phyloP scores from a whole-genome alignment of 2,329 filamentous ascomycete species.

The Tetracladium maxilliforme region DNA sequence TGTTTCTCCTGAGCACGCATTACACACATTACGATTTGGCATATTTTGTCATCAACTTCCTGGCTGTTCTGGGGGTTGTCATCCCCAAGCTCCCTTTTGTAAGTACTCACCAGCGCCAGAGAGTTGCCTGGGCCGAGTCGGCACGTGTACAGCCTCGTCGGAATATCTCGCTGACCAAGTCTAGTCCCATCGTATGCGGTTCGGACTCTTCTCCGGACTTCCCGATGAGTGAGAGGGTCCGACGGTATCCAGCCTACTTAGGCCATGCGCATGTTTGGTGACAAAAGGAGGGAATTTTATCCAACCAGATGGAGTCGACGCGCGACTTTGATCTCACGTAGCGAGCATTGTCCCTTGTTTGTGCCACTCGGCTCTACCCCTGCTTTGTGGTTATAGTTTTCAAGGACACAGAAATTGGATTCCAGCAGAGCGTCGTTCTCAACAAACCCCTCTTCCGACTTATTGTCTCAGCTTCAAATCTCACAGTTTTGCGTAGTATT shows the following conservation, averaged over 20 bases:
- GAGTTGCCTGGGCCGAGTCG: constrained; percentile 1
- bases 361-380: constrained; percentile 1
- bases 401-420: no score
- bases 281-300: not conserved
- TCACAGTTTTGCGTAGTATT: no score
- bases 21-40: constrained; percentile 97
- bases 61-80: constrained; percentile 82
- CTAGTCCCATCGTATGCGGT: constrained; percentile 65
- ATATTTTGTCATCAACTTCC: constrained; percentile 94
- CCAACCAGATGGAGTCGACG: not conserved
- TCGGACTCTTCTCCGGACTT: constrained; percentile 57
- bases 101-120: constrained; percentile 27
- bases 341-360: not conserved
- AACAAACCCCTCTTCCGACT: no score
- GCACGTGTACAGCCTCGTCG: constrained; percentile 5
- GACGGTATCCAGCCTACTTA: not conserved
- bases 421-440: no score
- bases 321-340: not conserved
- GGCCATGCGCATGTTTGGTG: not conserved
- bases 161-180: constrained; percentile 11
- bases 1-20: constrained; percentile 94
- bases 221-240: constrained; percentile 37
- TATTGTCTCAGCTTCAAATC: no score
- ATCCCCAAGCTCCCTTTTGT: constrained; percentile 95
- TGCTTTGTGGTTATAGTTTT: not conserved